Base-by-base conservation (phyloP, 495 filamentous ascomycete species). In the Xylaria venustula region DNA sequence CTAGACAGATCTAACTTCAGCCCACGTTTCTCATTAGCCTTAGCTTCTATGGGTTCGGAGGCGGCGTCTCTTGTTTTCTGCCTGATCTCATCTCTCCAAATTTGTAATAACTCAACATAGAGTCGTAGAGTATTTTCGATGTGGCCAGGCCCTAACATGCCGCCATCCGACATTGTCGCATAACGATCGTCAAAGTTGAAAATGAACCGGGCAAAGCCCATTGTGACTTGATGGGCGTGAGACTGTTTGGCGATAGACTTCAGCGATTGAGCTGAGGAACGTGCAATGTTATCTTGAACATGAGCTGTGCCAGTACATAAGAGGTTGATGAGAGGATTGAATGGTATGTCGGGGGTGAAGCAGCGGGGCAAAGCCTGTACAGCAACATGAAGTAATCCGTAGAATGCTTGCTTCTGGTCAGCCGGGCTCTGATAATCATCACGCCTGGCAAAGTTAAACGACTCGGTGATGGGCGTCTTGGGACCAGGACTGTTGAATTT, bases 101-200 rank as follows among this genome's bases (percentile, higher is more conserved):
- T 97, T 57, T 89, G 84, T 32, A 99, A 79, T 8, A 98, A 77
- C 71, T 99, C 92, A 45, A 99, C 90, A 69, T 98, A 99, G 0
- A 99, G 81, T 61, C 86, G 85, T 17, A 99, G 71, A 3, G 95
- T 98, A 58, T 88, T 96, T 67, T 99, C 95, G 51, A 98, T 97
- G 69, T 98, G 95, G 9, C 87, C 90, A 23, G 92, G 87, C 6
- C 94, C 94, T 23, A 98, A 85, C 90, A 99, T 93, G 3, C 95
- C 94, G 44, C 96, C 92, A 67, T 98, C 95, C 8, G 93, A 96
- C 89, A 97, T 97, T 20, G 94, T 98, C 1, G 93, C 91, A 73
- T 97, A 97, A 26, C 91, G 88, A 63, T 93, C 91, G 74, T 99
- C 95, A 69, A 97, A 98, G 54, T 91, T 95, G 78, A 99, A 97